Conservation (phyloP, 345 rosid species). For the Eucalyptus viminalis region DNA sequence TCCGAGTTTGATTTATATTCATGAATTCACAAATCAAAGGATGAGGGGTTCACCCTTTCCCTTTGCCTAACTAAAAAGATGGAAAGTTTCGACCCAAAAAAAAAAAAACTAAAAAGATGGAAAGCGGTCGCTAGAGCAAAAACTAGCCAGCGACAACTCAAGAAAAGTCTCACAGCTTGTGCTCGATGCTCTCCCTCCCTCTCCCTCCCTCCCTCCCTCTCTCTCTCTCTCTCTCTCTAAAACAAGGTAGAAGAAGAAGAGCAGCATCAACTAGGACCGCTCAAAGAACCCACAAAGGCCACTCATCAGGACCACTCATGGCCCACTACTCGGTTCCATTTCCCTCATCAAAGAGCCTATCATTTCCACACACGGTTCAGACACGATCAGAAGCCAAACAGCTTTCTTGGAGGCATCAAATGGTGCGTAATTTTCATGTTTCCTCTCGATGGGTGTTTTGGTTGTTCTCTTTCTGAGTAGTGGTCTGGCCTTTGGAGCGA, state of each 20-base stretch:
- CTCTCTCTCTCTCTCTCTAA: no score
- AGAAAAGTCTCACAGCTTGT: neutral
- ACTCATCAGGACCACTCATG: no score
- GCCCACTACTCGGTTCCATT: no score
- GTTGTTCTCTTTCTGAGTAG: neutral
- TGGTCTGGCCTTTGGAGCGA: neutral
- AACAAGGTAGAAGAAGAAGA: no score
- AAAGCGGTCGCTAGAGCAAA: neutral
- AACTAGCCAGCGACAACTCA: neutral
- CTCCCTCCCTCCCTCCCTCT: neutral
- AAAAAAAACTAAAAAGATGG: neutral
- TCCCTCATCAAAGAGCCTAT: no score
- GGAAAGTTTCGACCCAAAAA: neutral
- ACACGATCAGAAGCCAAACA: no score
- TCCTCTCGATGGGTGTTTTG: neutral
- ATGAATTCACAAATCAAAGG: neutral
- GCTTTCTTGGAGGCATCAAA: neutral
- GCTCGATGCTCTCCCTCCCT: neutral
- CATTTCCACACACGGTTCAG: no score
- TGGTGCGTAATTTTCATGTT: neutral
- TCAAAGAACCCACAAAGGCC: no score
- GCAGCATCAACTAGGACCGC: no score
- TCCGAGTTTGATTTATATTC: neutral
- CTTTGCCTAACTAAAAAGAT: neutral
- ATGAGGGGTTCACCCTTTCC: neutral